Evolutionary conservation across 2,329 filamentous ascomycete genomes (phyloP).

Genomic region (Torrubiellomyces zombiae): DNA sequence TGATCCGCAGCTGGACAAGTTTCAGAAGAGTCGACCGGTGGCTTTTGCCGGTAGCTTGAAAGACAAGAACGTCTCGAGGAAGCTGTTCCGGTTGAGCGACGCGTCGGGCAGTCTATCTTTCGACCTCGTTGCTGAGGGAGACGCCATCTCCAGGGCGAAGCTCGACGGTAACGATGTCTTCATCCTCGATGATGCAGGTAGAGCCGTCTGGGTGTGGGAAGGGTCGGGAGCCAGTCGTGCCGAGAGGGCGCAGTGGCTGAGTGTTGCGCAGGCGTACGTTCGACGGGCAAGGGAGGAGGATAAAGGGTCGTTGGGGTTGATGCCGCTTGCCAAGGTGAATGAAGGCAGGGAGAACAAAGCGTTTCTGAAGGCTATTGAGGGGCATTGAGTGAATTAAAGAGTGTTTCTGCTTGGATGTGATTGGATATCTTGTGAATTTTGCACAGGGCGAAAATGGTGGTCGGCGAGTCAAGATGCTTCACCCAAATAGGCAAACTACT

Average conservation of each 20-base stretch:
- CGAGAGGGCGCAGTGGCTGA: conserved; percentile 45
- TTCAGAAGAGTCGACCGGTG: conserved; percentile 26
- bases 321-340: conserved; percentile 38
- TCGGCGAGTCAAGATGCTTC: no score
- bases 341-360: conserved; percentile 37
- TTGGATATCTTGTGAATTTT: no score
- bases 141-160: conserved; percentile 25
- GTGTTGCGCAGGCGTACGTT: conserved; percentile 39
- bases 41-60: conserved; percentile 3
- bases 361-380: conserved; percentile 30
- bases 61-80: conserved; percentile 17
- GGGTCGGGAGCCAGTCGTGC: conserved; percentile 37
- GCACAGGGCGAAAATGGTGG: no score
- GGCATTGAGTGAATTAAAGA: conserved; percentile 1
- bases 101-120: conserved; percentile 40
- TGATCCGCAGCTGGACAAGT: conserved; percentile 19
- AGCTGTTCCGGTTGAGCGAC: conserved; percentile 47
- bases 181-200: conserved; percentile 40
- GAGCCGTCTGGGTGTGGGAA: conserved; percentile 49
- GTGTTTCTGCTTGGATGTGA: no score
- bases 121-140: conserved; percentile 38
- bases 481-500: no score
- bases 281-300: conserved; percentile 19
- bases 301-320: conserved; percentile 15
- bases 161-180: conserved; percentile 46